Percentiles rank a stretch among this genome's conserved stretches.
Conservation (phyloP, 176 grass and related monocot species). For the Metroxylon sagu region DNA sequence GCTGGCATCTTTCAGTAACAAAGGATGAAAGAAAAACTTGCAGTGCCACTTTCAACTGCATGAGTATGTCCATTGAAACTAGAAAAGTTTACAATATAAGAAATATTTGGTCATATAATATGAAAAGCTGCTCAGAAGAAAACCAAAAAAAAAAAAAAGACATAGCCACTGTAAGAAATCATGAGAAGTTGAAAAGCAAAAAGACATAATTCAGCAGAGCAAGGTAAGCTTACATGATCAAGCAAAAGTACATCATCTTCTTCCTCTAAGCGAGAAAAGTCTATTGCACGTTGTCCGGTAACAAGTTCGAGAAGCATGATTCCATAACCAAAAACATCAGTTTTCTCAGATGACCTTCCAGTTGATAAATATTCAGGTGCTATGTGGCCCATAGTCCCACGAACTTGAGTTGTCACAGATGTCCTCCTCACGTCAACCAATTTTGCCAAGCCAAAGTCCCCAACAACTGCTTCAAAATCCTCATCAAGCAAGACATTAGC, state of each 20-base stretch:
- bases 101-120: no score
- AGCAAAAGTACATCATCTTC: constrained; percentile 92
- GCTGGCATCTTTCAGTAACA: no score
- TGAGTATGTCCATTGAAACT: no score
- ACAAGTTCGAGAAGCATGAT: constrained; percentile 96
- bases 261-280: constrained; percentile 93
- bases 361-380: constrained; percentile 95
- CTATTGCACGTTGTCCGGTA: constrained; percentile 85
- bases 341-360: constrained; percentile 87
- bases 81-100: no score
- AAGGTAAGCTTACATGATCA: constrained; percentile 65
- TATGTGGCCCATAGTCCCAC: constrained; percentile 97
- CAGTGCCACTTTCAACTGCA: no score
- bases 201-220: no score
- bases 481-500: constrained; percentile 97
- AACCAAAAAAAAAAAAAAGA: neutral
- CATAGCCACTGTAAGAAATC: no score
- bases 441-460: constrained; percentile 89
- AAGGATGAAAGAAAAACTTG: no score
- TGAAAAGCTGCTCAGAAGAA: neutral
- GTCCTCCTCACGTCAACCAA: constrained; percentile 93
- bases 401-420: constrained; percentile 91
- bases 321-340: constrained; percentile 92
- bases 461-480: constrained; percentile 79
- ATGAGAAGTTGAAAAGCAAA: no score